Base-by-base conservation (phyloP, 306 rosid genomes). In the Heteromeles arbutifolia region DNA sequence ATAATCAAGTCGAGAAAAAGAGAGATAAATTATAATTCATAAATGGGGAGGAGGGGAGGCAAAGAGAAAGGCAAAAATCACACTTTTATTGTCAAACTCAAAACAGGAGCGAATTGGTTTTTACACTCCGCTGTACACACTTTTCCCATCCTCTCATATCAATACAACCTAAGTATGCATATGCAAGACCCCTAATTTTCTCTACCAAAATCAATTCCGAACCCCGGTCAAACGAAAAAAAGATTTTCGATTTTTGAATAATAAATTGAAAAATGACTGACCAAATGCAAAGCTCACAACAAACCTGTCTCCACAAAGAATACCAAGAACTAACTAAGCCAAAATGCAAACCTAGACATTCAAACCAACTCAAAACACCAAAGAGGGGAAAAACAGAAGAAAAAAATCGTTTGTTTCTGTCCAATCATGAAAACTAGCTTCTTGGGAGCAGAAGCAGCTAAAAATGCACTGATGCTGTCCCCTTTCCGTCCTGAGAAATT, bases 51-150 rank as follows among this genome's bases (percentile, higher is more conserved):
- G 54, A 15, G 19, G 3, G 54, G 54, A 14, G 54, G 54, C 8
- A 48, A 48, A 5, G 54, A 5, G 8, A 48, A 4, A 12, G 21
- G 52, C 32, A 78, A 76, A 64, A 77, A 77, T 76, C 82, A 80
- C 81, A 83, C 89, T 39, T 87, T 80, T 74, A 84, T 84, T 82
- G 77, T 78, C 73, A 79, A 82, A 79, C 73, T 78, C 73, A 79
- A 82, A 79, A 29, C 74, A 84, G 43, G 66, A 73, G 80, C 80
- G 63, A 79, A 79, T 82, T 77, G 88, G 78, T 74, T 82, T 86
- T 84, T 84, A 86, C 92, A 88, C 83, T 80, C 88, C 75, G 83
- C 97, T 94, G 93, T 94, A 94, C 96, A 93, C 82, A 81, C 84
- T 83, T 77, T 25, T 59, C 25, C 1, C 74, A 86, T 84, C 83